A percentile compares a stretch with the other conserved stretches of the same genome.
Evolutionary conservation across 78 protist species (phyloP).

Genomic region (Dictyostelium purpureum): DNA sequence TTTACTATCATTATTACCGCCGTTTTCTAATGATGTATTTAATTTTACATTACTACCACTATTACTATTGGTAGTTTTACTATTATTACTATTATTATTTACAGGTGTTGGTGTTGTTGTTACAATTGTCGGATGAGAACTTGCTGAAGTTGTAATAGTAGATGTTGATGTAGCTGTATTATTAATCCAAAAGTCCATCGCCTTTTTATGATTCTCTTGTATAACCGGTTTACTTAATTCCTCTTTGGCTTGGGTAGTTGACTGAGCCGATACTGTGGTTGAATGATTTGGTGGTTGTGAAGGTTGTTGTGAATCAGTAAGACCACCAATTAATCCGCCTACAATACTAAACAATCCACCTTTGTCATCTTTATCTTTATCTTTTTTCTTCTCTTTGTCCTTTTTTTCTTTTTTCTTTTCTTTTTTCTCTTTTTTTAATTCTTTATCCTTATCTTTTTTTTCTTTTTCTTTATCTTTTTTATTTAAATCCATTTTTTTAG

Average conservation of each 20-base stretch:
- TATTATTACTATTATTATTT: neutral
- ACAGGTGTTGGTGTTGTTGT: neutral
- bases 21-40: conserved; percentile 9
- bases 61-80: neutral
- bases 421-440: neutral
- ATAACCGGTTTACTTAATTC: neutral
- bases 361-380: neutral
- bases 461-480: conserved; percentile 8
- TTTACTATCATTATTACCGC: neutral
- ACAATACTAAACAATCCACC: neutral
- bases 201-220: conserved; percentile 56
- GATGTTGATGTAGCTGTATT: neutral
- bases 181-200: conserved; percentile 50
- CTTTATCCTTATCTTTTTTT: neutral
- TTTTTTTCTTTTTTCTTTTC: neutral
- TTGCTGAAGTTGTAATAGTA: neutral
- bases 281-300: neutral
- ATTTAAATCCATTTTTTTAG: neutral
- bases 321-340: neutral
- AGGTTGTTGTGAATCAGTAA: neutral
- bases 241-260: neutral
- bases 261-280: neutral
- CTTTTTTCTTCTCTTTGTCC: neutral
- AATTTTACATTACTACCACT: neutral
- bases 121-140: neutral